These are phyloP conservation scores for Ustilago curta DNA, from an alignment of 1,284 basidiomycete genomes.

Conservation along the genomic window DNA sequence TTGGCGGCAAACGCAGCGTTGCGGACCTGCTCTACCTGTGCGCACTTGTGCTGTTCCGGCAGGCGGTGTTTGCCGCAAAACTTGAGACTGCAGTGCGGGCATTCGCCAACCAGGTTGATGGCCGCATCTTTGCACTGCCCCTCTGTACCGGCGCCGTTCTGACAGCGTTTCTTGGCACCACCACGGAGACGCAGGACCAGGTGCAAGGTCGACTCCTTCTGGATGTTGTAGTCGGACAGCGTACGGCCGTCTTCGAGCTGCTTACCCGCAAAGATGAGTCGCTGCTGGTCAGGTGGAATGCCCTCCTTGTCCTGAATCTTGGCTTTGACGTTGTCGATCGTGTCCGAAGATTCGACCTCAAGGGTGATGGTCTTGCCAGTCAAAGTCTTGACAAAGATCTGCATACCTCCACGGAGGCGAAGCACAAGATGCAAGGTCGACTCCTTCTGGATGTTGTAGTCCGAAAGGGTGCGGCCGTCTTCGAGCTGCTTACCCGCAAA, in stretches of 20 bases:
- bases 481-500: conserved; percentile 72
- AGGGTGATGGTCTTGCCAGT: conserved; percentile 98
- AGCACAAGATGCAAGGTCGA: conserved; percentile 66
- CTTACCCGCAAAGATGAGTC: conserved; percentile 72
- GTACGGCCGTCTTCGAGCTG: conserved; percentile 72
- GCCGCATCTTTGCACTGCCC: conserved; percentile 67
- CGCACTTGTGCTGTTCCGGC: conserved; percentile 67
- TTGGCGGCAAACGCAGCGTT: conserved; percentile 67
- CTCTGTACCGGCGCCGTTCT: conserved; percentile 64
- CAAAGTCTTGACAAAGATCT: conserved; percentile 70
- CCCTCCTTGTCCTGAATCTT: conserved; percentile 69
- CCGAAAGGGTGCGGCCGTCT: conserved; percentile 71
- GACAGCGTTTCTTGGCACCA: conserved; percentile 69
- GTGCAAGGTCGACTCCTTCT: conserved; percentile 68
- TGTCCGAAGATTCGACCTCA: conserved; percentile 89
- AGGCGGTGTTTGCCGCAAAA: conserved; percentile 68
- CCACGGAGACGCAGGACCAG: conserved; percentile 67
- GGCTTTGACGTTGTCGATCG: conserved; percentile 83
- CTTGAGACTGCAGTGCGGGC: conserved; percentile 67
- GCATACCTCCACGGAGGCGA: conserved; percentile 66
- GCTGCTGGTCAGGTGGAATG: conserved; percentile 71
- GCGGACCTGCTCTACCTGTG: conserved; percentile 63
- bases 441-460: conserved; percentile 71
- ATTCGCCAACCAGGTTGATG: conserved; percentile 67
- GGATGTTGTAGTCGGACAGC: conserved; percentile 71